Evolutionary conservation across 202 grass and related monocot genomes (phyloP).

Genomic region (Brachypodium distachyon): DNA sequence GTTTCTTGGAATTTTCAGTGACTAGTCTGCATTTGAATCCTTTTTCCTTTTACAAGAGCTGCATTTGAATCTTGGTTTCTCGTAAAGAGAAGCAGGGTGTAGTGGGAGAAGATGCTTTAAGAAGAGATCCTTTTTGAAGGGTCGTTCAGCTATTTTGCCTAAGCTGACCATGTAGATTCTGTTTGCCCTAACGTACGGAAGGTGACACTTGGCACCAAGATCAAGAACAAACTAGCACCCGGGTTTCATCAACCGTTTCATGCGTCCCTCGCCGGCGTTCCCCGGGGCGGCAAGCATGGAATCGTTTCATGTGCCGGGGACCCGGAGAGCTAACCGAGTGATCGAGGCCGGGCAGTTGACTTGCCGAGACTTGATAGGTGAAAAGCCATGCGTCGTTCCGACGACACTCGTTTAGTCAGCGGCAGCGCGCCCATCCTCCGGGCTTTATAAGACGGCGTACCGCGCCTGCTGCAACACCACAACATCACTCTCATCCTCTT

Average conservation of each 20-base stretch:
- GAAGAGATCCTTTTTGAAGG: too few relatives aligned
- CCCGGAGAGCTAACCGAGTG: background rate
- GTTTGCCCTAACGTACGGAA: slow-evolving; percentile 5
- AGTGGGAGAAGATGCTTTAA: too few relatives aligned
- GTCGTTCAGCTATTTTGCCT: background rate
- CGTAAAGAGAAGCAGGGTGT: background rate
- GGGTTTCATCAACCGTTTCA: background rate
- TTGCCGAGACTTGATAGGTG: slow-evolving; percentile 8
- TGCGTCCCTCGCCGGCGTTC: background rate
- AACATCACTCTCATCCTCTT: background rate
- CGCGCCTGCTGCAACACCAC: background rate
- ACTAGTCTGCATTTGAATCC: background rate
- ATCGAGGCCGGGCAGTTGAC: slow-evolving; percentile 20
- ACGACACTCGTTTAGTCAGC: slow-evolving; percentile 29
- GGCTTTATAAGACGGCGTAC: slow-evolving; percentile 3
- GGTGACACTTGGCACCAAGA: background rate
- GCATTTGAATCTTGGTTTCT: background rate
- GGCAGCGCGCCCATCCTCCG: background rate
- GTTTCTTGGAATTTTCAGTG: background rate
- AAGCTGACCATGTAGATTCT: slow-evolving; percentile 4
- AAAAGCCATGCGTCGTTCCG: slow-evolving; percentile 42
- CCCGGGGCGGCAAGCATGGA: slow-evolving; percentile 28
- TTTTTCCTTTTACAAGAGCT: background rate
- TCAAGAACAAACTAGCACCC: background rate
- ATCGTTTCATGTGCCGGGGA: slow-evolving; percentile 40